A percentile compares a stretch with the other conserved stretches of the same genome.
phyloP scores from a whole-genome alignment of 495 filamentous ascomycete genomes.

The Usnea hakonensis region DNA sequence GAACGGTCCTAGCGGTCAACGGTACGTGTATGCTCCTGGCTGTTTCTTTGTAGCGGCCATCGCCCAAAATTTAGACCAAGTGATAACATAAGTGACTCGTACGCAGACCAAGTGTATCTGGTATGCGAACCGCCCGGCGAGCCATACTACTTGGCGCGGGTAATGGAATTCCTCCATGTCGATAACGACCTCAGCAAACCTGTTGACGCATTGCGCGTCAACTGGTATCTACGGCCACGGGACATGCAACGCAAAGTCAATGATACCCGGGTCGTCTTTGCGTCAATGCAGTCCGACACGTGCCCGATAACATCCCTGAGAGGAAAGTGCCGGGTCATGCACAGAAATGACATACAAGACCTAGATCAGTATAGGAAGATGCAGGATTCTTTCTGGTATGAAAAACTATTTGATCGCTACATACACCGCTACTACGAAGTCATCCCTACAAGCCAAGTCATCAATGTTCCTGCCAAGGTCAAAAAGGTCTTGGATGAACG shows the following conservation, averaged over 20 bases:
- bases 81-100: constrained; percentile 25
- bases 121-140: constrained; percentile 97
- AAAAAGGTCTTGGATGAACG: constrained; percentile 91
- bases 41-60: not conserved
- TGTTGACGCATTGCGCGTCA: constrained; percentile 83
- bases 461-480: constrained; percentile 90
- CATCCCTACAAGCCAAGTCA: constrained; percentile 82
- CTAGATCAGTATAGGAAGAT: constrained; percentile 75
- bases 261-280: constrained; percentile 83
- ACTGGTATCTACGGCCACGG: constrained; percentile 96
- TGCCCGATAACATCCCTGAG: constrained; percentile 86
- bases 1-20: constrained; percentile 72
- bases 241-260: constrained; percentile 87
- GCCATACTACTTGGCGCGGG: constrained; percentile 92
- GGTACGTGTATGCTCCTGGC: constrained; percentile 53
- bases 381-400: constrained; percentile 89
- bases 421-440: constrained; percentile 97
- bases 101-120: constrained; percentile 87
- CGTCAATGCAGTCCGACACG: constrained; percentile 97
- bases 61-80: not conserved
- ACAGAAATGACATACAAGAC: constrained; percentile 76
- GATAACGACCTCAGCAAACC: constrained; percentile 63
- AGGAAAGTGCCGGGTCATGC: constrained; percentile 82
- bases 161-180: constrained; percentile 89
- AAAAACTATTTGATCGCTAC: constrained; percentile 95